Evolutionary conservation across 1,284 basidiomycete species (phyloP), one percentile per base, ranked within the genome.

Genomic region (Sanghuangporus weigelae): DNA sequence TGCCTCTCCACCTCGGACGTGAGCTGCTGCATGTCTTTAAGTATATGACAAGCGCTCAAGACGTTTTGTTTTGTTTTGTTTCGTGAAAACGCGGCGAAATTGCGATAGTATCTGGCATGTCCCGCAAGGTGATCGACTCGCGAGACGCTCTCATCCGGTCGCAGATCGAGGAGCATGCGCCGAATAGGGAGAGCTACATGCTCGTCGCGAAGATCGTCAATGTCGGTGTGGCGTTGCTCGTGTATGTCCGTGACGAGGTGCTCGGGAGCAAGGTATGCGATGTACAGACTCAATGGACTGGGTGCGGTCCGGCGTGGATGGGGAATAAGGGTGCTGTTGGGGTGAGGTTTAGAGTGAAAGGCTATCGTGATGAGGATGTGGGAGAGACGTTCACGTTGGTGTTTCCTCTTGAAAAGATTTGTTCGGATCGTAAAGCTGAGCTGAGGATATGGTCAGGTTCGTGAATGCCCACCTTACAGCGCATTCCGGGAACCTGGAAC

Each of bases 241-340:
- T 96, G 8, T 96, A 93, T 73, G 92, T 85, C 2, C 83, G 82
- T 31, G 90, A 95, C 69, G 84, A 84, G 51, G 80, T 82, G 1
- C 71, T 92, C 60, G 86, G 84, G 8, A 80, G 82, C 40, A 79
- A 74, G 35, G 78, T 91, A 5, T 78, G 79, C 60, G 84, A 90
- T 70, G 84, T 93, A 19, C 81, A 92, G 70, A 89, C 89, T 23
- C 77, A 82, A 62, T 91, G 90, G 90, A 89, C 87, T 0, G 87
- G 90, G 1, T 86, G 81, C 68, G 91, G 92, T 1, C 88, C 87
- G 16, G 78, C 74, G 19, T 91, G 82, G 67, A 92, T 98, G 91
- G 94, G 94, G 11, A 98, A 98, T 78, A 99, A 99, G 76, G 95
- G 94, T 31, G 96, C 93, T 0, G 95, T 97, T 2, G 96, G 92